Base-by-base conservation (phyloP, 2,329 filamentous ascomycete genomes). In the Ascochyta clinopodiicola region DNA sequence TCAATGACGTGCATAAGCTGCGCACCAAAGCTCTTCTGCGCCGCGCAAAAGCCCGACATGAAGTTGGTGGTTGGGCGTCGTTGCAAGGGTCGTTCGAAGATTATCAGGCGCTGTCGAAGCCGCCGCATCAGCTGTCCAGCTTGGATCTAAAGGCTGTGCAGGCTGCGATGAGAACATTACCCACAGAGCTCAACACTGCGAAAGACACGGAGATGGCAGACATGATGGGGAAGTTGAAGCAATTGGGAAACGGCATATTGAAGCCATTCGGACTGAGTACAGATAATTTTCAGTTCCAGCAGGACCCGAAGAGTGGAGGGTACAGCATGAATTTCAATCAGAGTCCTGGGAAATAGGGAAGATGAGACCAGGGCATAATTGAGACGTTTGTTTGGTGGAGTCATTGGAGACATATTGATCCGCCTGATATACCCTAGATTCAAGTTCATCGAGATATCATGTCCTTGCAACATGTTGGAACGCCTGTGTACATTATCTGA, bases 221-320 rank as follows among this genome's bases (percentile, higher is more conserved):
- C 78, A 97, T 98, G 92, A 96, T 96, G 92, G 91, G 89, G 17
- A 97, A 98, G 79, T 78, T 99, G 67, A 97, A 96, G 73, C 87
- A 90, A 77, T 79, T 99, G 57, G 95, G 95, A 0, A 96, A 99
- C 72, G 92, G 92, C 1, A 86, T 99, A 15, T 75, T 99, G 45
- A 96, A 90, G 72, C 94, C 94, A 0, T 98, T 98, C 79, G 95
- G 95, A 1, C 77, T 99, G 64, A 96, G 90, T 56, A 98, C 95
- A 10, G 88, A 96, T 40, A 96, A 96, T 74, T 98, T 99, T 72
- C 87, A 96, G 61, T 96, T 98, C 82, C 86, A 89, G 25, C 91
- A 97, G 76, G 94, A 97, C 70, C 90, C 94, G 67, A 89, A 88
- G 60, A 90, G 88, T 1, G 95, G 95, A 1, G 93, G 92, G 0